Base-by-base conservation (phyloP, 768 basidiomycete species). In the Suillus tomentosus region DNA sequence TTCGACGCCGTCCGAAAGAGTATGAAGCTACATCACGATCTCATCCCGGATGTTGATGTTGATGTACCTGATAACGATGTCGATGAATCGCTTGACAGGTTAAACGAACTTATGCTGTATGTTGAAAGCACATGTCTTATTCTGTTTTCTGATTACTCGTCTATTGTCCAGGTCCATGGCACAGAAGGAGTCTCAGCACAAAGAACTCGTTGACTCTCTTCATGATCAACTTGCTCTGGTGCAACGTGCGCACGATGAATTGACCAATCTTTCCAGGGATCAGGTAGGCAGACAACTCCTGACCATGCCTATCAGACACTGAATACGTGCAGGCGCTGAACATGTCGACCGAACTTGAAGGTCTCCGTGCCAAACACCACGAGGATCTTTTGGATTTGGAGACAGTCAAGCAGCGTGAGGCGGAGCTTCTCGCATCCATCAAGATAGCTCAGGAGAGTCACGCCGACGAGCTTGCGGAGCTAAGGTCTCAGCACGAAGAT, bases 41-140 rank as follows among this genome's bases (percentile, higher is more conserved):
- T 69, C 76, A 76, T 63, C 67, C 76, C 69, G 68, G 67, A 63
- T 53, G 65, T 65, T n/a, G 64, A 72, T 56, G 70, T 62, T 34
- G 67, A 71, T 11, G 62, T 73, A 51, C 73, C 76, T 5, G 84
- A 84, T 48, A 70, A 73, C 19, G 78, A 78, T 34, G 78, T 80
- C 2, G 90, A 92, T 63, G 92, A 91, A 71, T 87, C 89, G 10
- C 78, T 94, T 60, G 89, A 88, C 65, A 82, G 91, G 61, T 79
- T 97, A 43, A 95, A 96, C 69, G 94, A 96, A 70, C 84, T 98
- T 17, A 96, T 98, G 94, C 80, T 90, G 92, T 96, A 71, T 70
- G 92, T 79, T 14, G 51, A 65, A 64, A 31, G 15, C 34, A 39
- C 24, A 62, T 67, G 63, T 50, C 53, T 40, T 53, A 37, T 61